Conservation (phyloP, 495 filamentous ascomycete genomes). For the Xylaria venustula region DNA sequence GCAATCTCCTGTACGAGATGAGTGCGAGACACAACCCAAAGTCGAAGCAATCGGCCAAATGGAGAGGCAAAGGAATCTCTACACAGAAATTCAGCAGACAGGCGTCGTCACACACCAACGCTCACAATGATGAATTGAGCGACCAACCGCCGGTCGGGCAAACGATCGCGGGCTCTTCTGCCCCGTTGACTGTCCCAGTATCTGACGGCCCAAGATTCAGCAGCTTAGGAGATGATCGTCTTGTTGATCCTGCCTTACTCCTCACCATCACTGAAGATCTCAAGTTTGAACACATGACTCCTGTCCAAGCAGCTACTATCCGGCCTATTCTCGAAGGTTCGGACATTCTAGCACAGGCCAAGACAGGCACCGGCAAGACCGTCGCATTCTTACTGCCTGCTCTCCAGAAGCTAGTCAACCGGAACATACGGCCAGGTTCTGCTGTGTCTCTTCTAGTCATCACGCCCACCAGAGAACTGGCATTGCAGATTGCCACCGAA, state of each 20-base stretch:
- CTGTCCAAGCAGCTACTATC: slow-evolving; percentile 43
- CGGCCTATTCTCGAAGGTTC: slow-evolving; percentile 32
- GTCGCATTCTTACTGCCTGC: slow-evolving; percentile 65
- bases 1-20: background rate
- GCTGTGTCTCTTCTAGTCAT: slow-evolving; percentile 62
- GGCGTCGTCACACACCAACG: background rate
- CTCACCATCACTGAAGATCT: slow-evolving; percentile 39
- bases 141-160: background rate
- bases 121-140: background rate
- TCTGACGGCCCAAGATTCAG: slow-evolving; percentile 31
- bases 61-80: background rate
- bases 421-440: slow-evolving; percentile 8
- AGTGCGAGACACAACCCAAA: background rate
- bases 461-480: slow-evolving; percentile 65
- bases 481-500: slow-evolving; percentile 64
- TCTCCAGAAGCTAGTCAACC: slow-evolving; percentile 58
- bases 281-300: slow-evolving; percentile 45
- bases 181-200: slow-evolving; percentile 3
- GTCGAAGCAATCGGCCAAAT: slow-evolving; percentile 6
- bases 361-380: slow-evolving; percentile 70
- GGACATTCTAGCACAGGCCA: slow-evolving; percentile 57
- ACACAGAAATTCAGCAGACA: background rate
- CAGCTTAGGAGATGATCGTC: slow-evolving; percentile 32
- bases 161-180: background rate
- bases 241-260: slow-evolving; percentile 35